Conservation (phyloP, 2,329 filamentous ascomycete genomes). For the Calonectria ilicicola region DNA sequence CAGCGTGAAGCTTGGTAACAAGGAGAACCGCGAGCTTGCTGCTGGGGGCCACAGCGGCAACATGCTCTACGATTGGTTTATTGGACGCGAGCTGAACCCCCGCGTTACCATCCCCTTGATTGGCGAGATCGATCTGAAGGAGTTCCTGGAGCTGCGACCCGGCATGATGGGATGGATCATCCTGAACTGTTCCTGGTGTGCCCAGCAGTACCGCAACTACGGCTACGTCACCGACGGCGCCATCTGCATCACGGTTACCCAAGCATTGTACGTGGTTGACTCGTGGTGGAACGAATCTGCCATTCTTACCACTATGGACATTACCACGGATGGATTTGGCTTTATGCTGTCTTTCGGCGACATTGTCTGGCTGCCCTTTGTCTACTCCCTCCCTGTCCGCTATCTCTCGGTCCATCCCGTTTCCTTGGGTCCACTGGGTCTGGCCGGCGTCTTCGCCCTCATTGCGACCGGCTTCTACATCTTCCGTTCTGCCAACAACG, state of each 20-base stretch:
- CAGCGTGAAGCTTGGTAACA: slow-evolving; percentile 80
- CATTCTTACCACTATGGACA: slow-evolving; percentile 93
- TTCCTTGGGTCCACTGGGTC: slow-evolving; percentile 77
- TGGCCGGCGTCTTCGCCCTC: slow-evolving; percentile 74
- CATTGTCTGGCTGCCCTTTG: slow-evolving; percentile 91
- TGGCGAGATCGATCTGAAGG: slow-evolving; percentile 90
- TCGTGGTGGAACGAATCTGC: slow-evolving; percentile 88
- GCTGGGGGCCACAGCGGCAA: slow-evolving; percentile 86
- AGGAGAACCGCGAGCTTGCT: slow-evolving; percentile 80
- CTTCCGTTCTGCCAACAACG: slow-evolving; percentile 92
- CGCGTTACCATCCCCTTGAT: slow-evolving; percentile 82
- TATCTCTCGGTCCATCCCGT: slow-evolving; percentile 88
- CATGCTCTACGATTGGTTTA: slow-evolving; percentile 94
- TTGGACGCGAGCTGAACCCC: slow-evolving; percentile 94
- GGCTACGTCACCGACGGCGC: slow-evolving; percentile 90
- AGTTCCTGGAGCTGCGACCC: slow-evolving; percentile 90
- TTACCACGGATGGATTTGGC: slow-evolving; percentile 92
- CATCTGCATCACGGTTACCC: slow-evolving; percentile 80
- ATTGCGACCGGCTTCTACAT: slow-evolving; percentile 84
- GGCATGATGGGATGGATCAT: slow-evolving; percentile 92
- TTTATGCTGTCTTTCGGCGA: slow-evolving; percentile 96
- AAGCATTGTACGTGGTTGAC: slow-evolving; percentile 87
- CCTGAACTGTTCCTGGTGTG: slow-evolving; percentile 85
- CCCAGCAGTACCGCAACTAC: slow-evolving; percentile 87
- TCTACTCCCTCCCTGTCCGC: slow-evolving; percentile 85